Evolutionary conservation across 2,329 filamentous ascomycete genomes (phyloP).

Genomic region (Monosporascus sp.): DNA sequence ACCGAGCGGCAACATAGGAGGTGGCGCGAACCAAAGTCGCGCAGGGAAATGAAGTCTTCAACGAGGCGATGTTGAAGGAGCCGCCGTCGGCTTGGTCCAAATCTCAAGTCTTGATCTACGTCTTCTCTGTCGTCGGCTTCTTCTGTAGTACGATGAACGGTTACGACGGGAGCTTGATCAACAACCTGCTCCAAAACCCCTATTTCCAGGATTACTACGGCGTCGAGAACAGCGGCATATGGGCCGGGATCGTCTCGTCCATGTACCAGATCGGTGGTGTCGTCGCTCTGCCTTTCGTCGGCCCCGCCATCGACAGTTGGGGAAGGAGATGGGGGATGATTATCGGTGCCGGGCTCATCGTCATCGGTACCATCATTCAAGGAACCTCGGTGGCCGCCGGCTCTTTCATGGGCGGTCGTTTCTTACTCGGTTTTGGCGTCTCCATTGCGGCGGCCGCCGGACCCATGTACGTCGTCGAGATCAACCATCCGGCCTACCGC

Average conservation of each 20-base stretch:
- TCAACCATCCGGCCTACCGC: slow-evolving; percentile 41
- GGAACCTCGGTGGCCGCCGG: slow-evolving; percentile 31
- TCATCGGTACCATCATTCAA: slow-evolving; percentile 42
- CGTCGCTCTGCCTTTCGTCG: slow-evolving; percentile 40
- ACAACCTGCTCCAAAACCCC: slow-evolving; percentile 40
- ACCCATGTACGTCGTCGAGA: slow-evolving; percentile 43
- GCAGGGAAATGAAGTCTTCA: slow-evolving; percentile 47
- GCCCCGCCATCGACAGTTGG: slow-evolving; percentile 40
- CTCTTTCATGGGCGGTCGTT: slow-evolving; percentile 51
- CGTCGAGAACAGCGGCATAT: slow-evolving; percentile 38
- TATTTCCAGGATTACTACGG: slow-evolving; percentile 35
- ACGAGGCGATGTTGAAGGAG: slow-evolving; percentile 50
- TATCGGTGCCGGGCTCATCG: slow-evolving; percentile 36
- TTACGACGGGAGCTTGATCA: slow-evolving; percentile 47
- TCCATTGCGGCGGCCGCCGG: slow-evolving; percentile 41
- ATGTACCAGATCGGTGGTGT: slow-evolving; percentile 43
- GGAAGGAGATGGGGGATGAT: slow-evolving; percentile 44
- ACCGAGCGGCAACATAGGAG: slow-evolving; percentile 3
- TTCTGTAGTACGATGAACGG: slow-evolving; percentile 49
- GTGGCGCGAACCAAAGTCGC: slow-evolving; percentile 38
- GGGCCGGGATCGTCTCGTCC: slow-evolving; percentile 44
- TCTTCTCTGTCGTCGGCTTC: slow-evolving; percentile 41
- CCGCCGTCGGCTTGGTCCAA: slow-evolving; percentile 37
- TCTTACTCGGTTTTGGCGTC: slow-evolving; percentile 55
- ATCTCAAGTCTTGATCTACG: slow-evolving; percentile 36